These are phyloP conservation scores for Eimeria nieschulzi DNA, from an alignment of 169 alveolate species.

Conservation along the genomic window DNA sequence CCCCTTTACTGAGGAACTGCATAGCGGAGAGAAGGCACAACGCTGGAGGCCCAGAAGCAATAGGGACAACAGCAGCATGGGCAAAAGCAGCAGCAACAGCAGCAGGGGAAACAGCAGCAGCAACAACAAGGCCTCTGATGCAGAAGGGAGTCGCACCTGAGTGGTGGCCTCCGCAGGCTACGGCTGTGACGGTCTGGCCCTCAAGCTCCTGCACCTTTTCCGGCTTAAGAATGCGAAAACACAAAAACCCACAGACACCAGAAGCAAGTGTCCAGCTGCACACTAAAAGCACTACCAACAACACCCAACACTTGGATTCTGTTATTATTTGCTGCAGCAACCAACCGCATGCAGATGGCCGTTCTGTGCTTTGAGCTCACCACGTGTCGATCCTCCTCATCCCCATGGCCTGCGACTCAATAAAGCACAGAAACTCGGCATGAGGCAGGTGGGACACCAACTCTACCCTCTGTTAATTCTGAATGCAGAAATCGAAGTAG, in stretches of 20 bases:
- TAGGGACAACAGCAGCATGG: too few relatives aligned
- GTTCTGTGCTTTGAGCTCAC: background rate
- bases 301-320: too few relatives aligned
- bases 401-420: constrained; percentile 29
- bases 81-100: too few relatives aligned
- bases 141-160: background rate
- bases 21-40: too few relatives aligned
- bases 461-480: too few relatives aligned
- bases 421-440: background rate
- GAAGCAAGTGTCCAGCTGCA: background rate
- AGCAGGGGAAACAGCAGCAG: too few relatives aligned
- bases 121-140: background rate
- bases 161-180: constrained; percentile 54
- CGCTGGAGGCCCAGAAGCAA: too few relatives aligned
- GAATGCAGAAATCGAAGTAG: too few relatives aligned
- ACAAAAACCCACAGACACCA: background rate
- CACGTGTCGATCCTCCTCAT: constrained; percentile 44
- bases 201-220: constrained; percentile 15
- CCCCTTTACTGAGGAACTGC: too few relatives aligned
- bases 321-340: too few relatives aligned
- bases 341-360: too few relatives aligned
- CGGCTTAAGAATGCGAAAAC: background rate
- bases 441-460: background rate
- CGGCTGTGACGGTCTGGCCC: background rate
- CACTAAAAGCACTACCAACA: background rate